phyloP scores from a whole-genome alignment of 768 basidiomycete genomes.

The Neoboletus brunneissimus region DNA sequence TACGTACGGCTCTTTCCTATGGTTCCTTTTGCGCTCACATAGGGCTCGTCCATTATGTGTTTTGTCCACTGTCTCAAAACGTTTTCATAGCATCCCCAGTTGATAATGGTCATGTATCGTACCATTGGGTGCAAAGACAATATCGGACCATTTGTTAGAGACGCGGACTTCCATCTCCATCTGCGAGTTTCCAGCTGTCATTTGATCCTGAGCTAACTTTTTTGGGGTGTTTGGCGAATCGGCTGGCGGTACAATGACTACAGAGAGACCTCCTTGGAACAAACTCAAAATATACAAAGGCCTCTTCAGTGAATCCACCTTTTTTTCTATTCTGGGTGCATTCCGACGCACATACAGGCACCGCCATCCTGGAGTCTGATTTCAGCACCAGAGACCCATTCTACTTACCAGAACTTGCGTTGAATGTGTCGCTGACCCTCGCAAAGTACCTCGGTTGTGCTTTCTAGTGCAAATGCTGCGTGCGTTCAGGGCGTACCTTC shows the following conservation, averaged over 20 bases:
- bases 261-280: constrained; percentile 12
- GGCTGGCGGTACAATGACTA: constrained; percentile 18
- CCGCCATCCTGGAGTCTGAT: constrained; percentile 19
- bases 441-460: constrained; percentile 7
- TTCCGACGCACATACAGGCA: constrained; percentile 1
- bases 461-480: neutral
- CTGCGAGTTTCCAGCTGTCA: neutral
- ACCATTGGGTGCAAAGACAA: constrained; percentile 36
- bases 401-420: constrained; percentile 9
- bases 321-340: neutral
- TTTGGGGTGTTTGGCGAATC: constrained; percentile 23
- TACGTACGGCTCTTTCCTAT: constrained; percentile 7
- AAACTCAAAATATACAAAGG: constrained; percentile 17
- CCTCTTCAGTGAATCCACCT: constrained; percentile 16
- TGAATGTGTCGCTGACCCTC: constrained; percentile 14
- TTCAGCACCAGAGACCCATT: constrained; percentile 14
- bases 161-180: constrained; percentile 12
- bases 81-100: constrained; percentile 10
- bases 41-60: neutral
- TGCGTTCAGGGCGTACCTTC: constrained; percentile 13
- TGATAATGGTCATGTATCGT: constrained; percentile 9
- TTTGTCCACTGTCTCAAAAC: neutral
- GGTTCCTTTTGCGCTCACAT: constrained; percentile 22
- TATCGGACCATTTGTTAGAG: constrained; percentile 38
- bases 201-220: constrained; percentile 4